Evolutionary conservation across 139 green algal species (phyloP).

Genomic region (Haematococcus lacustris): DNA sequence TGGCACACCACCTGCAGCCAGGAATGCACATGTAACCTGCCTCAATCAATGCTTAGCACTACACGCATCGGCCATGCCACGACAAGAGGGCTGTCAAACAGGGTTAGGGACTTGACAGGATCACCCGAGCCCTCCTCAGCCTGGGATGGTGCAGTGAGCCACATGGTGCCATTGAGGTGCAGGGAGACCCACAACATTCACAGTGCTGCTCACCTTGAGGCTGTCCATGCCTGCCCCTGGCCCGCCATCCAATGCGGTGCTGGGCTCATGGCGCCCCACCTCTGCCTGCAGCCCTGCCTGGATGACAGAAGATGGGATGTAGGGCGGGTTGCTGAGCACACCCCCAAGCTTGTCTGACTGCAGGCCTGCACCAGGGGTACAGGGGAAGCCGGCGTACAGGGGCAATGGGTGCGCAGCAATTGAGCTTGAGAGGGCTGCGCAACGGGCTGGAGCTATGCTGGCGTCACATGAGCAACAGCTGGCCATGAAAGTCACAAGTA

Average conservation of each 20-base stretch:
- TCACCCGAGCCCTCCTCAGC: background rate
- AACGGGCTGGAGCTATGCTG: no score
- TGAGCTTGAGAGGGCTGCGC: no score
- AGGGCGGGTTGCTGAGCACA: slow-evolving; percentile 89
- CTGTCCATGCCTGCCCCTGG: slow-evolving; percentile 50
- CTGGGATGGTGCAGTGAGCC: background rate
- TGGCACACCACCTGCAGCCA: slow-evolving; percentile 12
- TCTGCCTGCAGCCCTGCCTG: slow-evolving; percentile 59
- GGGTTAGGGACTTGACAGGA: background rate
- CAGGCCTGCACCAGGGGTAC: no score
- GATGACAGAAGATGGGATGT: slow-evolving; percentile 72
- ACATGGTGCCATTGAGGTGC: background rate
- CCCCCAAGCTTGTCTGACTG: slow-evolving; percentile 56
- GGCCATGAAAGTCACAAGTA: no score
- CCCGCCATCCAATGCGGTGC: slow-evolving; percentile 76
- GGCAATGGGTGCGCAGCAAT: no score
- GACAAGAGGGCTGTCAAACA: background rate
- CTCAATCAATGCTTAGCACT: no score
- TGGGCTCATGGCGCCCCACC: slow-evolving; percentile 76
- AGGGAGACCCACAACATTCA: background rate
- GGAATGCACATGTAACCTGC: no score
- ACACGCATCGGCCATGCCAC: no score
- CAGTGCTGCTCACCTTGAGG: slow-evolving; percentile 29
- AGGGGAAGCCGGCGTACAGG: no score
- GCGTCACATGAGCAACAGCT: no score